Evolutionary conservation across 345 rosid species (phyloP).

Genomic region (Eucalyptus albens): DNA sequence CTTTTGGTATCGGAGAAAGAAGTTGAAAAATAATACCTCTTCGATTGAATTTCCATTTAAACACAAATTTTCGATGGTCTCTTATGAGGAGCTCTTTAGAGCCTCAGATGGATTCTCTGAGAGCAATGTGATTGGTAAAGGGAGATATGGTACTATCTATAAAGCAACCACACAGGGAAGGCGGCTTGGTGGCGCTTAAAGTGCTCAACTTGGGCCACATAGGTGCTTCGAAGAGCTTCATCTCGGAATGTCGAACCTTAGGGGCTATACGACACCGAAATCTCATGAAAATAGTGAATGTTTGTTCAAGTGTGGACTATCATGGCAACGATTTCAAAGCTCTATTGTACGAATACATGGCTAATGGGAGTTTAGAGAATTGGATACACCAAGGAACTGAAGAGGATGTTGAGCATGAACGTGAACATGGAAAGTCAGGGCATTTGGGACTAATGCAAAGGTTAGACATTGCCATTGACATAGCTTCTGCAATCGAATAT

Average conservation of each 20-base stretch:
- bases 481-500: background rate
- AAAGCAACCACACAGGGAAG: too few relatives aligned
- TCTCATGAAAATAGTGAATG: background rate
- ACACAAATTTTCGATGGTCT: too few relatives aligned
- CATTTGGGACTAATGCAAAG: background rate
- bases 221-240: background rate
- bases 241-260: background rate
- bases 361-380: background rate
- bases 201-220: too few relatives aligned
- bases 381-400: background rate
- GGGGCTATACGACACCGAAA: background rate
- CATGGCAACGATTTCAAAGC: background rate
- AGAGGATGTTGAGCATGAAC: background rate
- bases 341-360: background rate
- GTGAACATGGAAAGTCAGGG: background rate
- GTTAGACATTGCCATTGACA: background rate
- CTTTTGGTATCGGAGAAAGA: too few relatives aligned
- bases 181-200: too few relatives aligned
- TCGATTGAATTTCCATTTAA: too few relatives aligned
- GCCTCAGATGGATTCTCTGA: too few relatives aligned
- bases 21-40: too few relatives aligned
- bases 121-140: too few relatives aligned
- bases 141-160: too few relatives aligned
- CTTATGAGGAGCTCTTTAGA: too few relatives aligned
- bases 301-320: background rate